Percentiles rank a stretch among this genome's conserved stretches.
Conservation (phyloP, 768 basidiomycete species). For the Lactarius sanguifluus region DNA sequence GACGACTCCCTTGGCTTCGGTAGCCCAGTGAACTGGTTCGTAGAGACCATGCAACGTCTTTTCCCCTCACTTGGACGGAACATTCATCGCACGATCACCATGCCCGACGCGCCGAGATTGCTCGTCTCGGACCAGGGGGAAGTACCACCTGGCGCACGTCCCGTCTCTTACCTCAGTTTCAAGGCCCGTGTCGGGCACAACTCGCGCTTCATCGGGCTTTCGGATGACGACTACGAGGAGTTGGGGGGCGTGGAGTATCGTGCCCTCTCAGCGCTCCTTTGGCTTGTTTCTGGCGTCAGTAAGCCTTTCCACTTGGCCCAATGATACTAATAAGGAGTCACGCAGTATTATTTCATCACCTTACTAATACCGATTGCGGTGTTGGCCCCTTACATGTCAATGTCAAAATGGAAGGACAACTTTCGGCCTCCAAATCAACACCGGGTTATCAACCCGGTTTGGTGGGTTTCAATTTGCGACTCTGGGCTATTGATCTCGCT, state of each 20-base stretch:
- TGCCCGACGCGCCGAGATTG: slow-evolving; percentile 65
- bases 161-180: slow-evolving; percentile 35
- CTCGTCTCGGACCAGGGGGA: slow-evolving; percentile 29
- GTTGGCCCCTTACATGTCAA: slow-evolving; percentile 45
- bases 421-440: slow-evolving; percentile 40
- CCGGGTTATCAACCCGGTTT: slow-evolving; percentile 35
- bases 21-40: slow-evolving; percentile 35
- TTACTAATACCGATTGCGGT: too few relatives aligned
- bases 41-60: slow-evolving; percentile 44
- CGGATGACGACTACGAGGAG: slow-evolving; percentile 79
- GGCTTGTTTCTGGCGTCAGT: slow-evolving; percentile 43
- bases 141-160: slow-evolving; percentile 20
- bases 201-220: slow-evolving; percentile 71
- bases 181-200: slow-evolving; percentile 58
- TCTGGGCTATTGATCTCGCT: not conserved
- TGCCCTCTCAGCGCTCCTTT: slow-evolving; percentile 54
- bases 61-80: slow-evolving; percentile 60
- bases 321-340: too few relatives aligned
- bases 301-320: too few relatives aligned
- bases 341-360: too few relatives aligned
- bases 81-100: slow-evolving; percentile 66
- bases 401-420: slow-evolving; percentile 40
- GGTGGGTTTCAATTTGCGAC: too few relatives aligned
- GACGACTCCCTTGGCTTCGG: slow-evolving; percentile 6
- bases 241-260: slow-evolving; percentile 91